Evolutionary conservation across 352 stramenopile species (phyloP), one percentile per base, ranked within the genome.

Genomic region (Globisporangium camurandrum): DNA sequence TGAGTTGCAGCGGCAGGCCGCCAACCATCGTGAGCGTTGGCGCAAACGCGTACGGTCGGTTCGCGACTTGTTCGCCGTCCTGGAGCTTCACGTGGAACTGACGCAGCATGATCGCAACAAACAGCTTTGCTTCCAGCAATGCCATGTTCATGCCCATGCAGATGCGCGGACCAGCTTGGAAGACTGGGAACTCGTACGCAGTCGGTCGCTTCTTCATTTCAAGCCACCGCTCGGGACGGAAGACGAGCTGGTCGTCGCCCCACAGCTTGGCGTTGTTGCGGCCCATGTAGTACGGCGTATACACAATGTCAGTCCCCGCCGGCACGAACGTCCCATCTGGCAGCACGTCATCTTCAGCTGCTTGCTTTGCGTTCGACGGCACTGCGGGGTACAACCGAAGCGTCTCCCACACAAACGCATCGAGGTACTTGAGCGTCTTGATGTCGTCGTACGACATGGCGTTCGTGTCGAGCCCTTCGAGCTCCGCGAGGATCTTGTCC

Each of bases 101-200:
- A 28, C 57, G 56, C 14, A 84, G 43, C 17, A 75, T 56, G 6
- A 71, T 63, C 41, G 65, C 67, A 11, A 75, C 61, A 46, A 84
- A 81, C 30, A 80, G 55, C 54, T 84, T 84, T 26, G 67, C 53
- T 44, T 88, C 72, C n/a, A 88, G 46, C 8, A 88, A 49, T 2
- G 71, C 71, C 64, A 87, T 84, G 46, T 74, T 80, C 71, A 82
- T 81, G 22, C 82, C 82, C 8, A 91, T 46, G 46, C 82, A 93
- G 12, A 77, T 63, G 6, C 82, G 72, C 5, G 69, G 73, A 7
- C 82, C 82, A 1, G 71, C 76, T 36, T 90, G 74, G 46, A 93
- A 93, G 3, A 69, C 67, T n/a, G 75, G 71, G 24, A 88, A 89
- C 46, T 84, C 66, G 51, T 77, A 87, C 23, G 67, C 69, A 28